Evolutionary conservation across 257 asterid genomes (phyloP).

Genomic region (Ilex asprella): DNA sequence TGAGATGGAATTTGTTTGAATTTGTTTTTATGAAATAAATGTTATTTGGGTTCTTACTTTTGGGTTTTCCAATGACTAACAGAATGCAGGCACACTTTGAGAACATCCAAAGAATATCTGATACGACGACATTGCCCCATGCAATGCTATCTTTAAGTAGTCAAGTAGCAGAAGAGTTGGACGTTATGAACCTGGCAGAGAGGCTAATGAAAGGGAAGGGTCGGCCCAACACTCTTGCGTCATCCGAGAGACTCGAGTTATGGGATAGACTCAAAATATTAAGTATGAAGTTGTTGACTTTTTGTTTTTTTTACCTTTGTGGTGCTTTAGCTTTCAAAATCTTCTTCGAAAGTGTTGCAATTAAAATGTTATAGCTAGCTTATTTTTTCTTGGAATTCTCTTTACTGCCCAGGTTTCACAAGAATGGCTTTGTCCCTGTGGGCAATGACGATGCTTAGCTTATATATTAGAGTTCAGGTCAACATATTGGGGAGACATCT

Average conservation of each 20-base stretch:
- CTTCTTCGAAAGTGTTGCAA: neutral
- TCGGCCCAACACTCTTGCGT: conserved; percentile 58
- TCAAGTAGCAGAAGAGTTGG: conserved; percentile 64
- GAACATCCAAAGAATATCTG: conserved; percentile 72
- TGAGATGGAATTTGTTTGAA: conserved; percentile 6
- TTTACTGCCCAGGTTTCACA: conserved; percentile 66
- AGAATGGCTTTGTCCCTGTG: conserved; percentile 77
- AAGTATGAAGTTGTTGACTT: conserved; percentile 37
- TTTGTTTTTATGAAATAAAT: conserved; percentile 2
- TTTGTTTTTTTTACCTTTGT: conserved; percentile 7
- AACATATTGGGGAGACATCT: conserved; percentile 94
- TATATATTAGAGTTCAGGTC: conserved; percentile 91
- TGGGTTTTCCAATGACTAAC: conserved; percentile 11
- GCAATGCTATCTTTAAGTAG: conserved; percentile 61
- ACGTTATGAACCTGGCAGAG: conserved; percentile 62
- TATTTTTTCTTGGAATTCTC: neutral
- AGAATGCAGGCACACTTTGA: conserved; percentile 83
- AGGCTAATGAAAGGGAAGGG: conserved; percentile 83
- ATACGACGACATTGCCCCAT: conserved; percentile 82
- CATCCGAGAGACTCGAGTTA: conserved; percentile 72
- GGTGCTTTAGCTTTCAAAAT: neutral
- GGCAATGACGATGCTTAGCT: conserved; percentile 69
- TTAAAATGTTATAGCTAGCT: neutral
- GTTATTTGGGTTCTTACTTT: conserved; percentile 3
- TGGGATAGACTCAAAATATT: conserved; percentile 84